Evolutionary conservation across 495 filamentous ascomycete species (phyloP), one percentile per base, ranked within the genome.

Genomic region (Aspergillus olivimuriae): DNA sequence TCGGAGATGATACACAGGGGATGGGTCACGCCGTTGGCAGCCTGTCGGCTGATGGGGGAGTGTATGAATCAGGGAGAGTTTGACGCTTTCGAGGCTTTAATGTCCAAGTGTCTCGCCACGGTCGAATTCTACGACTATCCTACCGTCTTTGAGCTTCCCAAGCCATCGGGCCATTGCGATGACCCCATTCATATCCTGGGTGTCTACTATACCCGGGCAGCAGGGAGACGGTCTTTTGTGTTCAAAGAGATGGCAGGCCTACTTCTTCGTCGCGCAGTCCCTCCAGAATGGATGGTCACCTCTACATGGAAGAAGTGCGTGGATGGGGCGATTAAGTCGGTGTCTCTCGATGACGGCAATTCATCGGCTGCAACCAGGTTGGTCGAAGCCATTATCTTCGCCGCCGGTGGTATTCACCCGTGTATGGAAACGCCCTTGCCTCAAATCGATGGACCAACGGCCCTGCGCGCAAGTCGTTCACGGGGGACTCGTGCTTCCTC

Each of bases 271-370:
- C 52, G 64, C 11, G 48, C 55, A 9, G 16, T 76, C 8, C 65
- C 71, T n/a, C 49, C 70, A 1, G 66, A 74, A 34, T 76, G 71
- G 73, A 70, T 76, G 56, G 68, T 66, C 16, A 72, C 68, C 2
- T 58, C 51, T 18, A 37, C 41, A n/a, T 72, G 70, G 66, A 69
- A 67, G 19, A 50, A 38, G 31, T 71, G 61, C 39, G 64, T 74
- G 58, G 64, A 66, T 32, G 51, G 57, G 8, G 72, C 68, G 1
- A 68, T 66, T 1, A 53, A 56, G 17, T 73, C 73, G 24, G 49
- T 73, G 18, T 72, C 69, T 2, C 55, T 50, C 19, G 53, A 61
- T 20, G 63, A 69, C 46, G 39, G 47, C 4, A 49, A 72, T 21
- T 65, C 46, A 34, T 53, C 56, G 10, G 53, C 62, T 14, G 70